Evolutionary conservation across 1,284 basidiomycete species (phyloP), one percentile per base, ranked within the genome.

Genomic region (Cystobasidium sp.): DNA sequence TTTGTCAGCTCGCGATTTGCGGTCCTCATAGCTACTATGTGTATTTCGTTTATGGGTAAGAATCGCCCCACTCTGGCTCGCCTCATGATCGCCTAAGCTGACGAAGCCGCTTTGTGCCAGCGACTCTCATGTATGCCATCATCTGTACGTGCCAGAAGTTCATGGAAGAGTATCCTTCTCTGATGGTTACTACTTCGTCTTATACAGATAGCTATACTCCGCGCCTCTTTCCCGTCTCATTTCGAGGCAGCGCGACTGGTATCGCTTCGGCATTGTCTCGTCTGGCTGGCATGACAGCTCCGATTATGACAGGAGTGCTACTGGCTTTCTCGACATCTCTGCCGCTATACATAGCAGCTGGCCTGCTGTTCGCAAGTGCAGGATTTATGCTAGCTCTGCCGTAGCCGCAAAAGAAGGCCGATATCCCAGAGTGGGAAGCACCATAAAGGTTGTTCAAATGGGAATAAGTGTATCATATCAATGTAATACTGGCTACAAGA

Each of bases 231-330:
- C 59, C 67, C 41, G 61, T 59, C 37, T 14, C 68, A 24, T 59
- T 52, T 43, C 20, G 62, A 75, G 94, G 94, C 31, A 95, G 93
- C 7, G 94, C 93, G 0, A 92, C 91, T 79, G 94, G 94, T 0
- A 92, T 93, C 66, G 93, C 94, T 0, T 93, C 93, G 1, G 93
- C 93, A 3, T 83, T 96, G 0, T 94, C 91, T 22, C 86, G 94
- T 81, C 88, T 96, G 89, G 90, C 93, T 3, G 94, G 94, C 1
- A 94, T 97, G 87, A 88, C 93, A 46, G 93, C 93, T 0, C 94
- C 94, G 0, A 86, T 97, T 47, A 82, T 91, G 5, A 94, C 94
- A 0, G 94, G 94, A 0, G 81, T 86, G n/a, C 85, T 97, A 7
- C 86, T 97, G 22, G 86, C 88, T 80, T 84, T 94, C 62, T 85